Evolutionary conservation across 2,329 filamentous ascomycete genomes (phyloP), one percentile per base, ranked within the genome.

Genomic region (Pseudogymnoascus sp.): DNA sequence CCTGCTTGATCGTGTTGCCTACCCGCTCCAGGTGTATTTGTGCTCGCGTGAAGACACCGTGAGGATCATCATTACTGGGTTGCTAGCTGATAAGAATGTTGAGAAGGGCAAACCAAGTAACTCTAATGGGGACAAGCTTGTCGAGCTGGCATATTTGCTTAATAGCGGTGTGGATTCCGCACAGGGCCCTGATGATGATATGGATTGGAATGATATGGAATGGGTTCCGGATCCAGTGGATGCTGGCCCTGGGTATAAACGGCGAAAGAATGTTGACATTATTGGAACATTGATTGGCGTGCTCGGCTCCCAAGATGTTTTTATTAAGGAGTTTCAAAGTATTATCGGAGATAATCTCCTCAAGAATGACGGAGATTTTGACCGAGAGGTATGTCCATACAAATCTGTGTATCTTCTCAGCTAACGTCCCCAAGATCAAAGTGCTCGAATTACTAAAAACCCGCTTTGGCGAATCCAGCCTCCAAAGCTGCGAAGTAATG

Each of bases 401-500:
- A 7, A 11, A 42, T 7, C 10, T 40, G 8, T 8, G 73, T 16
- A 14, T 26, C 24, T 50, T 40, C 44, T 7, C 11, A 60, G 14
- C 35, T 64, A 65, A 24, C 42, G 31, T 6, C 8, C 29, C 14
- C 24, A 26, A 89, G 75, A 84, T 90, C 62, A 88, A 89, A 63
- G 89, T 97, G 4, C 81, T 97, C 5, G 87, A 93, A 64, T 82
- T 97, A 8, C 82, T 99, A 64, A 97, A 97, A 77, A 82, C 90
- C 65, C 86, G 93, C 7, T 93, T 97, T 63, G 93, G 93, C 24
- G 91, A 97, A 68, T 82, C 84, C 29, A 86, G 91, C 14, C 79
- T 99, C 53, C 95, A 97, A 73, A 90, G 90, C 59, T 97, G 93
- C 74, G 93, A 99, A 72, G 95, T 99, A 70, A 99, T 99, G 95